Conservation (phyloP, 345 rosid species). For the Bruguiera sexangula region DNA sequence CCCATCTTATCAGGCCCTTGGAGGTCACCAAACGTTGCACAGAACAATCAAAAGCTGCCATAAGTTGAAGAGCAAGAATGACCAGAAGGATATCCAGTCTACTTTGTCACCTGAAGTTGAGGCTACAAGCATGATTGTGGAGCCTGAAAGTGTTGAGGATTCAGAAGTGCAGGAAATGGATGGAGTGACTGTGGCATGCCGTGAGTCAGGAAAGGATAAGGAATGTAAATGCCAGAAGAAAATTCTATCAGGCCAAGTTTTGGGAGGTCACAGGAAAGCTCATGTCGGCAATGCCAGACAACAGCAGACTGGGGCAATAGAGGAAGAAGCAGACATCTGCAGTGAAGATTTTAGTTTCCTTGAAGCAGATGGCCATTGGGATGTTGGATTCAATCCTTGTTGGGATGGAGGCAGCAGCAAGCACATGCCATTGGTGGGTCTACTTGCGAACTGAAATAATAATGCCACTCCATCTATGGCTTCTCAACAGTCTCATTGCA, state of each 20-base stretch:
- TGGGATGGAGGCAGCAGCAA: conserved; percentile 22
- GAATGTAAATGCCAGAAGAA: conserved; percentile 33
- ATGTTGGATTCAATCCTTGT: conserved; percentile 19
- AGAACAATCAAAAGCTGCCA: conserved; percentile 21
- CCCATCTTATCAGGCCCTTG: conserved; percentile 51
- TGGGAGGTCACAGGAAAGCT: conserved; percentile 37
- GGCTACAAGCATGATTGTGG: conserved; percentile 7
- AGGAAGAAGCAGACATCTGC: conserved; percentile 14
- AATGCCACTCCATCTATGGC: neutral
- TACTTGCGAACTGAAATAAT: conserved; percentile 29
- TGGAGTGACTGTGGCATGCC: conserved; percentile 13
- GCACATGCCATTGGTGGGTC: conserved; percentile 21
- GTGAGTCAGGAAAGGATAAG: conserved; percentile 22
- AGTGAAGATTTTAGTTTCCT: conserved; percentile 8
- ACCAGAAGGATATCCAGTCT: conserved; percentile 8
- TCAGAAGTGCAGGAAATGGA: conserved; percentile 18
- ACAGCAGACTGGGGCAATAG: conserved; percentile 4
- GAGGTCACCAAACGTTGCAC: conserved; percentile 64
- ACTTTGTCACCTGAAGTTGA: conserved; percentile 15
- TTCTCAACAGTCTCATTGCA: conserved; percentile 6
- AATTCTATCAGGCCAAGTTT: conserved; percentile 38
- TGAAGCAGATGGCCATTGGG: conserved; percentile 17
- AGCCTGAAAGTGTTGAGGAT: conserved; percentile 17
- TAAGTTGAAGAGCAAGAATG: conserved; percentile 16
- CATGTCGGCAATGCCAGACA: conserved; percentile 29